phyloP scores from a whole-genome alignment of 257 asterid genomes.

The Plectranthus barbatus region DNA sequence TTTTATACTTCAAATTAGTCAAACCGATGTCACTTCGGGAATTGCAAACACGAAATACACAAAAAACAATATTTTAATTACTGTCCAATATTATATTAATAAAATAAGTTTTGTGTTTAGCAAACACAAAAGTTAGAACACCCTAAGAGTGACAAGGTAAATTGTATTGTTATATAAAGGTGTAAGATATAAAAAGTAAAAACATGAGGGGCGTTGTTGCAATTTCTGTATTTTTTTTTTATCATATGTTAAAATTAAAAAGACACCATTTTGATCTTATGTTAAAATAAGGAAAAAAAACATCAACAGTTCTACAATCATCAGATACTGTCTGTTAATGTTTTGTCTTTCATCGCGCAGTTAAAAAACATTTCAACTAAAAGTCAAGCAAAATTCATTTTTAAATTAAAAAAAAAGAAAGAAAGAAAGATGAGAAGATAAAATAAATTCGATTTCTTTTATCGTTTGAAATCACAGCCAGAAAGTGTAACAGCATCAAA shows the following conservation, averaged over 20 bases:
- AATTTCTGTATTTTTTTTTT: too few species aligned
- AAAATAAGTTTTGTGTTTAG: too few species aligned
- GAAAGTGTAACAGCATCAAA: background rate
- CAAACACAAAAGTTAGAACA: too few species aligned
- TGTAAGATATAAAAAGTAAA: too few species aligned
- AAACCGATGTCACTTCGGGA: too few species aligned
- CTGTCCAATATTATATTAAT: too few species aligned
- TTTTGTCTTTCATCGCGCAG: conserved; percentile 21
- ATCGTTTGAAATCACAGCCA: conserved; percentile 11
- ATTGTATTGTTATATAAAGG: too few species aligned
- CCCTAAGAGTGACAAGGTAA: too few species aligned
- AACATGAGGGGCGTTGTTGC: too few species aligned
- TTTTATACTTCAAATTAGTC: too few species aligned
- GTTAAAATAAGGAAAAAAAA: background rate
- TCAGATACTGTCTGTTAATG: conserved; percentile 16
- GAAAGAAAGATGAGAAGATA: background rate
- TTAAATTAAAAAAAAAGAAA: background rate
- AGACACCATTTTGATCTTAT: background rate
- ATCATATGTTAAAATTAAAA: background rate
- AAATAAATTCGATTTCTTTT: background rate
- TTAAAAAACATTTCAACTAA: conserved; percentile 1
- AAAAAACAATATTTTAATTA: too few species aligned
- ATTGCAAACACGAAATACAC: too few species aligned
- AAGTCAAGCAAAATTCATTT: background rate
- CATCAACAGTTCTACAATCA: conserved; percentile 14